Evolutionary conservation across 2,329 filamentous ascomycete genomes (phyloP).

Genomic region (Apiospora koreana): DNA sequence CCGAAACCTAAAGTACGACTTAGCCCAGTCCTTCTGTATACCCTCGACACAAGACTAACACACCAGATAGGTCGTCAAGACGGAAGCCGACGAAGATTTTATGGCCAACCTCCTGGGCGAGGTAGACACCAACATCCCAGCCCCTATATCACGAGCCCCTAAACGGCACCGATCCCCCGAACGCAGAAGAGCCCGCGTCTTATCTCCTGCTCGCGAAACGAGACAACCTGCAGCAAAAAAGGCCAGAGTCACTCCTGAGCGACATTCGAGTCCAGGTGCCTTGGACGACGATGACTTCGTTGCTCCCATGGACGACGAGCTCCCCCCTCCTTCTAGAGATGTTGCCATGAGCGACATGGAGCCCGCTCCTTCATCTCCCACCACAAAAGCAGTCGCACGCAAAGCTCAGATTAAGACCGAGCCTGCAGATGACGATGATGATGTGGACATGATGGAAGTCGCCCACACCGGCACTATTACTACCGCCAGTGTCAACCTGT

Average conservation of each 20-base stretch:
- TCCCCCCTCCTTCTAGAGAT: slow-evolving; percentile 38
- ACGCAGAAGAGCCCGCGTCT: slow-evolving; percentile 74
- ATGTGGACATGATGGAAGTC: slow-evolving; percentile 85
- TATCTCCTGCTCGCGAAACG: slow-evolving; percentile 69
- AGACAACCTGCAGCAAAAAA: slow-evolving; percentile 59
- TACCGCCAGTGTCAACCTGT: slow-evolving; percentile 77
- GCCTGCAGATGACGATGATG: slow-evolving; percentile 66
- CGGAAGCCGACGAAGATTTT: slow-evolving; percentile 87
- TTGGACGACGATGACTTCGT: slow-evolving; percentile 57
- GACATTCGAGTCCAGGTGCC: slow-evolving; percentile 50
- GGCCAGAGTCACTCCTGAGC: slow-evolving; percentile 51
- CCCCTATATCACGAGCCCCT: slow-evolving; percentile 54
- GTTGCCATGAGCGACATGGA: slow-evolving; percentile 83
- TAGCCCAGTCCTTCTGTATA: neutral
- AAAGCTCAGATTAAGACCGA: slow-evolving; percentile 58
- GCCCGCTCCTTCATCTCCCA: slow-evolving; percentile 74
- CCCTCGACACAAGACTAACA: neutral
- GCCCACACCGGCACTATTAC: slow-evolving; percentile 72
- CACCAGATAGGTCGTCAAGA: slow-evolving; percentile 64
- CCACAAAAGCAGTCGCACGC: slow-evolving; percentile 74
- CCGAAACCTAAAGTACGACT: slow-evolving; percentile 78
- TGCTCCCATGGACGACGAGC: slow-evolving; percentile 63
- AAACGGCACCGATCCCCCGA: slow-evolving; percentile 72
- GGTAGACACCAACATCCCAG: slow-evolving; percentile 74
- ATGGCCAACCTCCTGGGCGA: slow-evolving; percentile 82